Evolutionary conservation across 2,329 filamentous ascomycete genomes (phyloP).

Genomic region (Aspergillus sp.): DNA sequence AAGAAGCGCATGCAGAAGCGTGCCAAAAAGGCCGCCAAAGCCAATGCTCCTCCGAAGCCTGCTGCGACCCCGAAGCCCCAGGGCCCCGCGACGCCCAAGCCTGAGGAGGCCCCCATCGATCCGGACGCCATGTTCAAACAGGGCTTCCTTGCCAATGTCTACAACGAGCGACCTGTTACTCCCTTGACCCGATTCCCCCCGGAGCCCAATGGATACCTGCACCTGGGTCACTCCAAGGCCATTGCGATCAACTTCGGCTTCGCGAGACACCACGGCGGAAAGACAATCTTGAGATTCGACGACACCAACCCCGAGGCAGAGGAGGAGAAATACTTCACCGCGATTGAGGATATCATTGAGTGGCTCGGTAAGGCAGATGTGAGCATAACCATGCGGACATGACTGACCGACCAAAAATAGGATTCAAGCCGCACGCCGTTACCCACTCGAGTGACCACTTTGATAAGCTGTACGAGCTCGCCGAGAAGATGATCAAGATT

Average conservation of each 20-base stretch:
- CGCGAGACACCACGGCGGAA: conserved; percentile 77
- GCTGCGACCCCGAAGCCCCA: conserved; percentile 38
- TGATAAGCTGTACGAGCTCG: conserved; percentile 80
- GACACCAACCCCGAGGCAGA: conserved; percentile 95
- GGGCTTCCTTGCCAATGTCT: conserved; percentile 73
- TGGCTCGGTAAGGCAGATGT: conserved; percentile 61
- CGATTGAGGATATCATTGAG: conserved; percentile 82
- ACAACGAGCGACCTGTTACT: conserved; percentile 61
- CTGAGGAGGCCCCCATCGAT: conserved; percentile 31
- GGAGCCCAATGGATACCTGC: conserved; percentile 89
- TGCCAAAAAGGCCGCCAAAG: conserved; percentile 32
- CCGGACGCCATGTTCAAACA: conserved; percentile 74
- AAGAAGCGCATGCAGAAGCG: conserved; percentile 31
- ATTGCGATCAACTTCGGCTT: conserved; percentile 98
- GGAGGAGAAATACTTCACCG: conserved; percentile 82
- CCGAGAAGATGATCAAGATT: conserved; percentile 76
- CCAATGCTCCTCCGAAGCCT: conserved; percentile 34
- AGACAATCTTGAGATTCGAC: conserved; percentile 74
- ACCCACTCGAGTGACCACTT: conserved; percentile 93
- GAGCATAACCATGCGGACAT: background rate
- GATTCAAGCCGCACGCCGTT: conserved; percentile 74
- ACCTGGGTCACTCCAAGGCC: conserved; percentile 92
- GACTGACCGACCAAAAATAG: conserved; percentile 30
- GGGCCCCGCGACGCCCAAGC: conserved; percentile 26
- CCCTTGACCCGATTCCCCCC: conserved; percentile 73